Conservation (phyloP, 78 protist genomes). For the Diacronema lutheri region DNA sequence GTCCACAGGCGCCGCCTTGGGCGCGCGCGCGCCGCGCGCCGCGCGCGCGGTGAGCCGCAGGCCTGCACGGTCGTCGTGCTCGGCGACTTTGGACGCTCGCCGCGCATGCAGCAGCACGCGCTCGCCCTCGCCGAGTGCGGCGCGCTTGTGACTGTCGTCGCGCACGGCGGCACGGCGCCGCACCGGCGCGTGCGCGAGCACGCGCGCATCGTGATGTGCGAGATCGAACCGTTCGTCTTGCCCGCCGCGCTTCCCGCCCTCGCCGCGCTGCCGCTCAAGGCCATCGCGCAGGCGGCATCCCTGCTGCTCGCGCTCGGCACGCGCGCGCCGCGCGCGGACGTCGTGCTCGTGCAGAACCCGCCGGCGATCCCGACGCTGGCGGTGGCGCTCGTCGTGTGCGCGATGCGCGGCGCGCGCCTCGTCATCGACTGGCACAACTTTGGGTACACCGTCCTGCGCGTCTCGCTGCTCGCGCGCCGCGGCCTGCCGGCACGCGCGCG, state of each 20-base stretch:
- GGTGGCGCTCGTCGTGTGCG: slow-evolving; percentile 44
- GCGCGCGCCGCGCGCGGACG: not conserved
- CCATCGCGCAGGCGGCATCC: not conserved
- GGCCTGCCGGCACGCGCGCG: too few species aligned
- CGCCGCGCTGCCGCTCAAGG: slow-evolving; percentile 1
- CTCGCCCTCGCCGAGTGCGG: slow-evolving; percentile 50
- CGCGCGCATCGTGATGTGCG: not conserved
- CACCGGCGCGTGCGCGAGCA: not conserved
- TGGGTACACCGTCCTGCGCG: slow-evolving; percentile 81
- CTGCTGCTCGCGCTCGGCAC: not conserved
- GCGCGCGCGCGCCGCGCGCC: too few species aligned
- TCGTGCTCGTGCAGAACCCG: slow-evolving; percentile 78
- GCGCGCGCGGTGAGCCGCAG: too few species aligned
- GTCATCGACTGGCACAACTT: slow-evolving; percentile 96
- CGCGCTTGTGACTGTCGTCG: not conserved
- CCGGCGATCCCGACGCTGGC: slow-evolving; percentile 90
- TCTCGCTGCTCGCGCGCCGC: slow-evolving; percentile 1
- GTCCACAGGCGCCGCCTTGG: too few species aligned
- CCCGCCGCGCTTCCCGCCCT: not conserved
- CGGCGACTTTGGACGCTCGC: slow-evolving; percentile 95
- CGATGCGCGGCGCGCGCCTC: slow-evolving; percentile 46
- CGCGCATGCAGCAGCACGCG: slow-evolving; percentile 95
- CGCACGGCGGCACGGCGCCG: not conserved
- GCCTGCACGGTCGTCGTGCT: slow-evolving; percentile 76
- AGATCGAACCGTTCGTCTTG: not conserved